Base-by-base conservation (phyloP, 371 early-diverging fungal genomes). In the Rhizopus sp. region DNA sequence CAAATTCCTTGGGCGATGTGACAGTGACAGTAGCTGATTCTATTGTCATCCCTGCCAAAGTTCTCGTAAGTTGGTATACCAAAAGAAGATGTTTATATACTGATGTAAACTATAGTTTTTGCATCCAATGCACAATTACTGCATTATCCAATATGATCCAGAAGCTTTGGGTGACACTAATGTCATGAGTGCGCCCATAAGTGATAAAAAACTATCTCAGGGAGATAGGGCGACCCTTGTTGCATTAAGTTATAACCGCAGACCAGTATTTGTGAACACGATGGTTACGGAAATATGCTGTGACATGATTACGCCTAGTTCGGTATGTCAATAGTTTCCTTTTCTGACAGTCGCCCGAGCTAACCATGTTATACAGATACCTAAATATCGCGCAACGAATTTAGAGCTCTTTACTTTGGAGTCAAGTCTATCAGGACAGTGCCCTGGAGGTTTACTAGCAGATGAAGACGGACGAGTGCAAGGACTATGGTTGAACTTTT, bases 401-500 rank as follows among this genome's bases (percentile, higher is more conserved):
- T 62, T 87, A 76, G 93, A 96, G 60, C 92, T 92, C 7, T 86
- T 95, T 55, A 92, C 91, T 7, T 66, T 95, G 9, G 93, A 96
- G 63, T 90, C 94, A 41, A 92, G 95, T 9, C 65, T 94, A 41
- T 88, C 88, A 9, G 81, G 89, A 61, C 88, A 89, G 56, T 94
- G 92, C 57, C 87, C 88, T 7, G 89, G 91, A 12, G 97, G 97
- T 51, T 81, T 95, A 7, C 72, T 96, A 38, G 89, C 90, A 1
- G 91, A 93, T 60, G 60, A 78, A 10, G 69, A 86, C 12, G 94
- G 88, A 0, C 73, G 72, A 29, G 92, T 94, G 0, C 87, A 87
- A 54, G 95, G 88, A 3, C 64, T 96, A 35, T 96, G 97, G 97
- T 70, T 93, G 52, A 87, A 85, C 16, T 93, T 86, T 57, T 66